Evolutionary conservation across 192 early-diverging fungal species (phyloP).

Genomic region (Phlyctochytrium arcticum): DNA sequence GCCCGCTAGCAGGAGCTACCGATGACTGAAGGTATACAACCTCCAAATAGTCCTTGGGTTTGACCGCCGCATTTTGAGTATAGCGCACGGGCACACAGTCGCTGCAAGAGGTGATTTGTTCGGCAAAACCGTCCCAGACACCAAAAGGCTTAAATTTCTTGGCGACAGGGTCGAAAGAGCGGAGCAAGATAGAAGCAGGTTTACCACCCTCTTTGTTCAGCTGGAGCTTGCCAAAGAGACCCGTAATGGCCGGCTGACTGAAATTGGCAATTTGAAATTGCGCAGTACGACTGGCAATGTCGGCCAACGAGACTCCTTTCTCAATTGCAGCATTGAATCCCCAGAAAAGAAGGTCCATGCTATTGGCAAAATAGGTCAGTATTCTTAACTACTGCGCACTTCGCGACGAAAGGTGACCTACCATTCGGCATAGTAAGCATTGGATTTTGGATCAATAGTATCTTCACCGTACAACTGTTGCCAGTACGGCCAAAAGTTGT

Average conservation of each 20-base stretch:
- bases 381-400: neutral
- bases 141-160: neutral
- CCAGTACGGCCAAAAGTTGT: neutral
- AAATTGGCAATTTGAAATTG: neutral
- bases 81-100: neutral
- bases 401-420: neutral
- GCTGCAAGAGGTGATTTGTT: neutral
- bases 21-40: neutral
- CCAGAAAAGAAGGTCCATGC: neutral
- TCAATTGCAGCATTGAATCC: neutral
- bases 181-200: neutral
- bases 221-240: neutral
- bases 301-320: neutral
- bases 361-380: neutral
- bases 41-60: conserved; percentile 4
- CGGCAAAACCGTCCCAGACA: neutral
- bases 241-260: neutral
- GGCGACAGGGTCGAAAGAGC: neutral
- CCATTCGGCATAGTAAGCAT: neutral
- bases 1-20: neutral
- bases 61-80: neutral
- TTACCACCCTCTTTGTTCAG: conserved; percentile 1
- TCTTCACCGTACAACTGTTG: neutral
- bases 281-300: neutral
- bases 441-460: neutral